These are phyloP conservation scores for Xylaria longipes DNA, from an alignment of 495 filamentous ascomycete genomes.

Conservation along the genomic window DNA sequence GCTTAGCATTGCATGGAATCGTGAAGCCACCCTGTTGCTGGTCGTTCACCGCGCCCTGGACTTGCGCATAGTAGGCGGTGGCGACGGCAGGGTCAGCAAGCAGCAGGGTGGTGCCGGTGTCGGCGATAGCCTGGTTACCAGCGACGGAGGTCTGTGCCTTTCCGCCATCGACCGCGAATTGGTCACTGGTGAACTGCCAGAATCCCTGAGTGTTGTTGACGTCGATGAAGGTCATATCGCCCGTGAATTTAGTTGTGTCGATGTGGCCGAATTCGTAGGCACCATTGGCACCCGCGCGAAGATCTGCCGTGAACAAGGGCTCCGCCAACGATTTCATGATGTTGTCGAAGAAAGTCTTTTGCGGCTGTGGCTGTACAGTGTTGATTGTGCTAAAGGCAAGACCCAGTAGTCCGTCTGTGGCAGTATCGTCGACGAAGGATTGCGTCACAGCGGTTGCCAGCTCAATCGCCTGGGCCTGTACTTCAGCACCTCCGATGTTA, in stretches of 20 bases:
- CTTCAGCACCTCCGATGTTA: constrained; percentile 72
- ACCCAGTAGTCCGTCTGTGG: constrained; percentile 77
- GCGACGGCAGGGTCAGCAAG: constrained; percentile 69
- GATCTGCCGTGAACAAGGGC: constrained; percentile 75
- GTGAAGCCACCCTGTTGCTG: constrained; percentile 64
- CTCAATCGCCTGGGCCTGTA: constrained; percentile 72
- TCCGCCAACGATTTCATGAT: constrained; percentile 64
- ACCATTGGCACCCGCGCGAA: constrained; percentile 66
- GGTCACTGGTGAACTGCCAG: constrained; percentile 72
- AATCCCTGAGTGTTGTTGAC: constrained; percentile 71
- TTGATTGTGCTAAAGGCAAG: constrained; percentile 79
- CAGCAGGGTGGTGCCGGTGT: constrained; percentile 77
- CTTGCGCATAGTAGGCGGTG: constrained; percentile 66
- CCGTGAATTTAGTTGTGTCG: constrained; percentile 69
- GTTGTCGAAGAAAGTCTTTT: constrained; percentile 87
- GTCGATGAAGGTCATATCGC: constrained; percentile 66
- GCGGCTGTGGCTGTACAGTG: constrained; percentile 67
- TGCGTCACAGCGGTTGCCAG: constrained; percentile 68
- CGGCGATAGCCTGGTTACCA: constrained; percentile 67
- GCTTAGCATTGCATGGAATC: constrained; percentile 53
- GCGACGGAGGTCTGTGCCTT: constrained; percentile 40
- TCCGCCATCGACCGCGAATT: constrained; percentile 61
- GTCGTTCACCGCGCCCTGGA: constrained; percentile 60
- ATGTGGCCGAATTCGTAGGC: constrained; percentile 80
- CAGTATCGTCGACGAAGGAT: constrained; percentile 66